phyloP scores from a whole-genome alignment of 768 basidiomycete species.

The Russula foetens region DNA sequence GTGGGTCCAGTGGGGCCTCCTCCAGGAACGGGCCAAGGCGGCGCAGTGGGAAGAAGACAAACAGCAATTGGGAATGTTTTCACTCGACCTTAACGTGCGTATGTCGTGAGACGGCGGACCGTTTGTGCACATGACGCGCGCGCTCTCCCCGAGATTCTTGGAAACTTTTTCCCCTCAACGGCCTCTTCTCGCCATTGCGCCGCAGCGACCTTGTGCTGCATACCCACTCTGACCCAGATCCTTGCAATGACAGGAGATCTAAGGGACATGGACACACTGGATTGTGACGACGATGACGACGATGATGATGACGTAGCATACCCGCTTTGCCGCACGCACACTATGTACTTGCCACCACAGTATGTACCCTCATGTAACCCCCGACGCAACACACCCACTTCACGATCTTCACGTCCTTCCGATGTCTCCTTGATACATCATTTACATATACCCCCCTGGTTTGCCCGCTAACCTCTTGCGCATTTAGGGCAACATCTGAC shows the following conservation, averaged over 20 bases:
- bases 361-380: conserved; percentile 6
- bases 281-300: conserved; percentile 3
- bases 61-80: not conserved
- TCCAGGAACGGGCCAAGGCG: conserved; percentile 18
- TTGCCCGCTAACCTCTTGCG: not conserved
- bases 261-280: not conserved
- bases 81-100: conserved; percentile 8
- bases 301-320: conserved; percentile 5
- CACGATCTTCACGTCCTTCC: not conserved
- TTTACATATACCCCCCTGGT: not conserved
- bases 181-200: not conserved
- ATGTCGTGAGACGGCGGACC: not conserved
- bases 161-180: not conserved
- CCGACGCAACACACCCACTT: not conserved
- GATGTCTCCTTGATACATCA: not conserved
- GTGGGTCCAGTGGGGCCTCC: conserved; percentile 32
- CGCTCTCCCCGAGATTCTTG: not conserved
- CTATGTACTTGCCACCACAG: conserved; percentile 9
- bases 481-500: not conserved
- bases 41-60: not conserved
- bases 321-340: not conserved
- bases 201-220: not conserved
- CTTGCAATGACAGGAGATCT: not conserved
- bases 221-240: not conserved
- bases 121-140: not conserved